Conservation (phyloP, 2,329 filamentous ascomycete genomes). For the Phyllosticta ampelicida region DNA sequence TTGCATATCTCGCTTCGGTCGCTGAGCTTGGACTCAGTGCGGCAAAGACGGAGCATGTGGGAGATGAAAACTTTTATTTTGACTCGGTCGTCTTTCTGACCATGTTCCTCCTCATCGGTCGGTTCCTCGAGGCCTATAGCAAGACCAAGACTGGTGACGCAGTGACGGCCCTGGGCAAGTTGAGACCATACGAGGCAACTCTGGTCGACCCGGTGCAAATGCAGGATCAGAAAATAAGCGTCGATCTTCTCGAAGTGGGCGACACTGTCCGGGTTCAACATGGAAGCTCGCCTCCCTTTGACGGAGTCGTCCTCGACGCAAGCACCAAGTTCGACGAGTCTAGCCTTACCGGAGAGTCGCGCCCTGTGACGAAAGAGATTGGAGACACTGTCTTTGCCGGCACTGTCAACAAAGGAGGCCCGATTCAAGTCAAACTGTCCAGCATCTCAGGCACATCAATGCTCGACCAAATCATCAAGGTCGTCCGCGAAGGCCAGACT, state of each 20-base stretch:
- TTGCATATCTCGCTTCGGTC: slow-evolving; percentile 77
- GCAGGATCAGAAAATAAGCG: slow-evolving; percentile 38
- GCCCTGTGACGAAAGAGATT: slow-evolving; percentile 50
- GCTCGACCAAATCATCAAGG: slow-evolving; percentile 69
- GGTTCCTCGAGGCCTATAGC: slow-evolving; percentile 79
- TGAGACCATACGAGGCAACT: slow-evolving; percentile 66
- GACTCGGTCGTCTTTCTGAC: slow-evolving; percentile 90
- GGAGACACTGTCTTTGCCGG: slow-evolving; percentile 61
- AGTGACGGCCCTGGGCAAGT: slow-evolving; percentile 64
- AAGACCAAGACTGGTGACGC: slow-evolving; percentile 85
- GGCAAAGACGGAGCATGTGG: slow-evolving; percentile 25
- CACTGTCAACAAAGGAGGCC: slow-evolving; percentile 59
- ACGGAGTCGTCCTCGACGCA: slow-evolving; percentile 50
- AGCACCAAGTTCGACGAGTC: slow-evolving; percentile 75
- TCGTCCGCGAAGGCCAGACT: slow-evolving; percentile 68
- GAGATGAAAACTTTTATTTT: slow-evolving; percentile 52
- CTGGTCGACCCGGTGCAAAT: slow-evolving; percentile 43
- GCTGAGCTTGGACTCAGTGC: slow-evolving; percentile 58
- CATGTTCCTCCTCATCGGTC: slow-evolving; percentile 65
- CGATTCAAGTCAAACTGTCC: slow-evolving; percentile 53
- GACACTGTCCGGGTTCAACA: slow-evolving; percentile 59
- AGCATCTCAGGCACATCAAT: slow-evolving; percentile 58
- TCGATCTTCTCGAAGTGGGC: slow-evolving; percentile 53
- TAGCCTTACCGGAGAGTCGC: slow-evolving; percentile 72
- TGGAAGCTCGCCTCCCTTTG: slow-evolving; percentile 74